Percentiles rank a stretch among this genome's conserved stretches.
phyloP scores from a whole-genome alignment of 805 yeast species.

The Kodamaea hsintzibuensis region DNA sequence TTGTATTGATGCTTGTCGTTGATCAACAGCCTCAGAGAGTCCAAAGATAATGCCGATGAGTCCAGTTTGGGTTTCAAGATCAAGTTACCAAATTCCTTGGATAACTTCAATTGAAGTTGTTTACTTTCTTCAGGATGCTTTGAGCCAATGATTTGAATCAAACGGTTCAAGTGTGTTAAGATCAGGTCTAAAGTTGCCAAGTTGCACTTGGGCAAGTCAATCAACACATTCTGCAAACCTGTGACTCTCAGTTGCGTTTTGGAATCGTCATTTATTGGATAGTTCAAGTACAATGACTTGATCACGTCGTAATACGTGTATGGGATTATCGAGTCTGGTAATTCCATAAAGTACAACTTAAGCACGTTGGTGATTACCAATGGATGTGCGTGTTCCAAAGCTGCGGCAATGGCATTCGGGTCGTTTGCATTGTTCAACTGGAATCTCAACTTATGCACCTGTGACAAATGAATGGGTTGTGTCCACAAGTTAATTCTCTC shows the following conservation, averaged over 20 bases:
- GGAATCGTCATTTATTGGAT: slow-evolving; percentile 33
- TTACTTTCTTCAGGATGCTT: slow-evolving; percentile 36
- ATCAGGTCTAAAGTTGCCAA: slow-evolving; percentile 79
- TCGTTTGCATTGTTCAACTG: slow-evolving; percentile 45
- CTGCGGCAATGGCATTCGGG: slow-evolving; percentile 29
- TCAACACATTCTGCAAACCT: slow-evolving; percentile 65
- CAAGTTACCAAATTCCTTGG: slow-evolving; percentile 67
- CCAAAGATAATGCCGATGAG: slow-evolving; percentile 18
- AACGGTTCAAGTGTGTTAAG: slow-evolving; percentile 70
- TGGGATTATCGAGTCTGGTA: slow-evolving; percentile 77
- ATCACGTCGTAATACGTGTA: slow-evolving; percentile 64
- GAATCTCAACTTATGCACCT: slow-evolving; percentile 62
- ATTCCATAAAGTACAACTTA: slow-evolving; percentile 72
- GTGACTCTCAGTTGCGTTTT: slow-evolving; percentile 56
- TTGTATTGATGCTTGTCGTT: slow-evolving; percentile 60
- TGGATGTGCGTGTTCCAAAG: slow-evolving; percentile 46
- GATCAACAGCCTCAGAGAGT: slow-evolving; percentile 29
- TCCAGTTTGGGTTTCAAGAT: slow-evolving; percentile 51
- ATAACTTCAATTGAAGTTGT: slow-evolving; percentile 47
- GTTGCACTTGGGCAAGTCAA: slow-evolving; percentile 67
- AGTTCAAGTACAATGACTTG: slow-evolving; percentile 58
- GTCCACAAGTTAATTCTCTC: slow-evolving; percentile 71
- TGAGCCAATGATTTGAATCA: slow-evolving; percentile 50
- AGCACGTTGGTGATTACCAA: slow-evolving; percentile 66
- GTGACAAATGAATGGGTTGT: slow-evolving; percentile 57